These are phyloP conservation scores for Saccharomycopsis phalli DNA, from an alignment of 1,139 yeast genomes.

Conservation along the genomic window DNA sequence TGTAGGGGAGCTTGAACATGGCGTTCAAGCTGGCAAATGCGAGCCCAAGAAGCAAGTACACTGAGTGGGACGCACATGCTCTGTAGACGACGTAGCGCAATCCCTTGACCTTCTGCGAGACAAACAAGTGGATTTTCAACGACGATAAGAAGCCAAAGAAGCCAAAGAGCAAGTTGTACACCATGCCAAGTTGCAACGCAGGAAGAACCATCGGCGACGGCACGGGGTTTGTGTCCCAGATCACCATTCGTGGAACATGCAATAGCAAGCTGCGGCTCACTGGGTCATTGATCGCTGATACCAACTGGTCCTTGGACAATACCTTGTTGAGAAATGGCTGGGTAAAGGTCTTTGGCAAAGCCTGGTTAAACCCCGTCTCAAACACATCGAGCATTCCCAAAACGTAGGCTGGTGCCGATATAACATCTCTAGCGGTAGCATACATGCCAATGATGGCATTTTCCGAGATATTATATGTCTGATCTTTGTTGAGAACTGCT, in stretches of 20 bases:
- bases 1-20: conserved; percentile 49
- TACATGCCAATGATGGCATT: conserved; percentile 33
- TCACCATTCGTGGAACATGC: conserved; percentile 27
- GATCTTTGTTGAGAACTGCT: conserved; percentile 27
- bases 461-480: conserved; percentile 22
- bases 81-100: conserved; percentile 43
- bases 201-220: conserved; percentile 11
- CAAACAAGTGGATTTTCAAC: conserved; percentile 41
- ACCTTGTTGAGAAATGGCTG: conserved; percentile 7
- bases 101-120: conserved; percentile 38
- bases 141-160: conserved; percentile 53
- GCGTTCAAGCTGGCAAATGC: conserved; percentile 51
- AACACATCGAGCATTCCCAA: conserved; percentile 32
- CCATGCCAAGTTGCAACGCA: conserved; percentile 17
- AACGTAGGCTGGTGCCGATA: conserved; percentile 35
- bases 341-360: conserved; percentile 26
- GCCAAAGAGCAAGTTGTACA: conserved; percentile 14
- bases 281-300: background rate
- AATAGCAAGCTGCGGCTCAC: background rate
- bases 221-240: conserved; percentile 7
- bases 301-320: background rate
- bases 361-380: conserved; percentile 26
- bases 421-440: conserved; percentile 48
- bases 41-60: conserved; percentile 44
- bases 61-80: conserved; percentile 36